phyloP scores from a whole-genome alignment of 1,284 basidiomycete genomes.

The Sanguinoderma infundibulare region DNA sequence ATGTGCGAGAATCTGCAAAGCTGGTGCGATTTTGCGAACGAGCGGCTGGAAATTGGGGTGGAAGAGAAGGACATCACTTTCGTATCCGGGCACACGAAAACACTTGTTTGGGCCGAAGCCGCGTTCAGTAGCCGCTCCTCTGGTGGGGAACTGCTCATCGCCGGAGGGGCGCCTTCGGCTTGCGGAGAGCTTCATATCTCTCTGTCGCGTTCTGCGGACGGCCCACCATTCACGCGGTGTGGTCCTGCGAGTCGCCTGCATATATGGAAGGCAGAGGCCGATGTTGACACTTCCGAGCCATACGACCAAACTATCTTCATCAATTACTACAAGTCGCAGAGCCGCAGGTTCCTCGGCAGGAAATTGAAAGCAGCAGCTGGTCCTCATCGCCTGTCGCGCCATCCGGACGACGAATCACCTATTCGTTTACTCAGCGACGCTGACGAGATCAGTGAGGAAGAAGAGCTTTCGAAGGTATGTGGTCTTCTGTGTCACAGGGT shows the following conservation, averaged over 20 bases:
- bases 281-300: background rate
- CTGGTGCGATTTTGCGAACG: constrained; percentile 10
- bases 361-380: background rate
- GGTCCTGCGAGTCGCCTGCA: background rate
- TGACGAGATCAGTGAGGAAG: too few species aligned
- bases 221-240: too few species aligned
- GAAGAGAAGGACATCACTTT: constrained; percentile 20
- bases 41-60: background rate
- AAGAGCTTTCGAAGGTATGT: too few species aligned
- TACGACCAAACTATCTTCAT: constrained; percentile 7
- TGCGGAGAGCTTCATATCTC: too few species aligned
- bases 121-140: constrained; percentile 9
- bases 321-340: constrained; percentile 10
- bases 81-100: constrained; percentile 21
- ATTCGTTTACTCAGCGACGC: too few species aligned
- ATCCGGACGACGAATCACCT: too few species aligned
- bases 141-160: too few species aligned
- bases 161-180: too few species aligned
- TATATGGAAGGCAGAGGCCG: background rate
- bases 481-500: too few species aligned
- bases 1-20: background rate
- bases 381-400: too few species aligned
- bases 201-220: too few species aligned
- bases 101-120: constrained; percentile 19
- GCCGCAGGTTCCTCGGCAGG: constrained; percentile 5